A percentile compares a stretch with the other conserved stretches of the same genome.
phyloP scores from a whole-genome alignment of 176 grass and related monocot species.

The Poa annua region DNA sequence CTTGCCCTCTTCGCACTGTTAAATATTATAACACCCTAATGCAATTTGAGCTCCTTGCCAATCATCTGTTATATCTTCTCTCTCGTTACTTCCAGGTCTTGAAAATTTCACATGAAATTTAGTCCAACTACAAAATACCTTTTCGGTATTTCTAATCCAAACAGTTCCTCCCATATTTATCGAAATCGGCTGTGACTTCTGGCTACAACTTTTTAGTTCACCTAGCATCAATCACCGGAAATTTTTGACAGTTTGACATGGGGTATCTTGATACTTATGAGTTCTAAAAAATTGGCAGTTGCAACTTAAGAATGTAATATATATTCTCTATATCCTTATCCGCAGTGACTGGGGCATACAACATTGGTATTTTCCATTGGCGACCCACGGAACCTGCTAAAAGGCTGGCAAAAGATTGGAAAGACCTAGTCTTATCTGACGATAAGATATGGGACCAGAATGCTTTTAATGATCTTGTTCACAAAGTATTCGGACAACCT shows the following conservation, averaged over 20 bases:
- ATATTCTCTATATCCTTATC: constrained; percentile 34
- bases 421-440: constrained; percentile 75
- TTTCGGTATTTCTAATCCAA: neutral
- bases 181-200: neutral
- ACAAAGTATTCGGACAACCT: constrained; percentile 62
- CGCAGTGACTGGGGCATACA: constrained; percentile 83
- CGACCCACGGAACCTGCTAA: constrained; percentile 81
- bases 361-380: constrained; percentile 99
- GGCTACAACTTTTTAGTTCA: neutral
- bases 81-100: neutral
- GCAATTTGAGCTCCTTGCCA: constrained; percentile 6
- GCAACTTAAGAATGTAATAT: constrained; percentile 28
- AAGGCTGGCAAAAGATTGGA: constrained; percentile 94
- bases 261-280: neutral
- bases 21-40: neutral
- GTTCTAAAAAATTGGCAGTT: constrained; percentile 22
- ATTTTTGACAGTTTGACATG: constrained; percentile 12
- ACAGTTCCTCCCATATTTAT: constrained; percentile 1
- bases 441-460: constrained; percentile 93
- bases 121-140: neutral
- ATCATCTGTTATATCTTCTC: neutral
- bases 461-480: constrained; percentile 91
- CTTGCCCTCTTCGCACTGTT: neutral
- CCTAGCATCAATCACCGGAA: neutral
- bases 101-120: neutral